Conservation (phyloP, 495 filamentous ascomycete species). For the Podospora australis region DNA sequence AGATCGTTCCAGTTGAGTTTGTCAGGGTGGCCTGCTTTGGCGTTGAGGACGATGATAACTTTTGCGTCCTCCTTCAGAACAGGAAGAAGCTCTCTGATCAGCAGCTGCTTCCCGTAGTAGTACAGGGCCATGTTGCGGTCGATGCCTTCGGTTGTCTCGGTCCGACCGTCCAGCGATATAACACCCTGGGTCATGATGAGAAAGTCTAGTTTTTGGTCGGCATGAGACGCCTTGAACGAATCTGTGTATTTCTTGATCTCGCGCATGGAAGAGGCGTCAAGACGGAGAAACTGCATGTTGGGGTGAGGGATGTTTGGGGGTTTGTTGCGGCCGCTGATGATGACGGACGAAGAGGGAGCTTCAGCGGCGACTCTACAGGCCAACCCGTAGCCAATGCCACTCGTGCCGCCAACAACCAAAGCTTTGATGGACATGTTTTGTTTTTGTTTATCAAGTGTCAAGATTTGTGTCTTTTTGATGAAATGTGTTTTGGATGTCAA, state of each 20-base stretch:
- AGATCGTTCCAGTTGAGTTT: slow-evolving; percentile 23
- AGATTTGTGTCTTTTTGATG: no score
- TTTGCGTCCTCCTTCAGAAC: slow-evolving; percentile 10
- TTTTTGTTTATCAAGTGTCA: no score
- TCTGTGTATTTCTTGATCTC: slow-evolving; percentile 18
- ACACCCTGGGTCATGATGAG: slow-evolving; percentile 22
- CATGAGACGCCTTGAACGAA: background rate
- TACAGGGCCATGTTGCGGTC: slow-evolving; percentile 23
- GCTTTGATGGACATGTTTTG: slow-evolving; percentile 7
- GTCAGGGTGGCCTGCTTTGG: slow-evolving; percentile 2
- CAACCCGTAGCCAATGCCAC: slow-evolving; percentile 20
- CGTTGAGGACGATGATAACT: slow-evolving; percentile 18
- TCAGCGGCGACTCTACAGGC: slow-evolving; percentile 13
- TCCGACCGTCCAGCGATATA: slow-evolving; percentile 14
- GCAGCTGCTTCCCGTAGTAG: slow-evolving; percentile 23
- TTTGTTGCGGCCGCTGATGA: slow-evolving; percentile 18
- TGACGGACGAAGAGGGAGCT: slow-evolving; percentile 5
- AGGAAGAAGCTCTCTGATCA: slow-evolving; percentile 20
- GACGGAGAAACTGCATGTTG: slow-evolving; percentile 17
- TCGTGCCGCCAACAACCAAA: slow-evolving; percentile 18
- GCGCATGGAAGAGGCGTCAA: slow-evolving; percentile 20
- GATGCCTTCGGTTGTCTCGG: slow-evolving; percentile 22
- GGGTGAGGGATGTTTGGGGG: slow-evolving; percentile 14
- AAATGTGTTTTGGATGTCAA: background rate
- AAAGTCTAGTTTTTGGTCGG: slow-evolving; percentile 10